A percentile compares a stretch with the other conserved stretches of the same genome.
Evolutionary conservation across 2,329 filamentous ascomycete genomes (phyloP).

Genomic region (Apiospora sp.): DNA sequence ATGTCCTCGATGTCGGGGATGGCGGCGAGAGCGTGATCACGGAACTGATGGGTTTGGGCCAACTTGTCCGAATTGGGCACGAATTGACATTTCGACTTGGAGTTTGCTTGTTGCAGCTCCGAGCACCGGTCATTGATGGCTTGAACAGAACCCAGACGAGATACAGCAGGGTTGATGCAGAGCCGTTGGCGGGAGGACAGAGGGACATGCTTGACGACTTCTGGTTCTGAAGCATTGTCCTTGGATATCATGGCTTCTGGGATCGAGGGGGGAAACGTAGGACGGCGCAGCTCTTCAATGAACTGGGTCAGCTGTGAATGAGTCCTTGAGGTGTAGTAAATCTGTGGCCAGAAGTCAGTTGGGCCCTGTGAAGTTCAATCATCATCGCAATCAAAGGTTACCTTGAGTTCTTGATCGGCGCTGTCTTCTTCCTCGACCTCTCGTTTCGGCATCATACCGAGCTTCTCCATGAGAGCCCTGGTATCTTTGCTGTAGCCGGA

Average conservation of each 20-base stretch:
- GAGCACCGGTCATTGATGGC: constrained; percentile 94
- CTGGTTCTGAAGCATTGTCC: constrained; percentile 44
- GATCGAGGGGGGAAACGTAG: constrained; percentile 78
- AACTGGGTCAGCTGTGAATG: constrained; percentile 94
- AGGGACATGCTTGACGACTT: constrained; percentile 80
- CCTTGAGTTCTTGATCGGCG: constrained; percentile 73
- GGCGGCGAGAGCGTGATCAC: constrained; percentile 83
- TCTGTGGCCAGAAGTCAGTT: constrained; percentile 49
- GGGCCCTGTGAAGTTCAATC: constrained; percentile 28
- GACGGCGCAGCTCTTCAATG: constrained; percentile 79
- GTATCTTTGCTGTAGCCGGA: constrained; percentile 78
- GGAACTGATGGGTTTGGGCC: constrained; percentile 77
- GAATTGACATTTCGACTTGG: constrained; percentile 75
- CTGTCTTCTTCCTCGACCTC: constrained; percentile 52
- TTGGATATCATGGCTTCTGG: constrained; percentile 49
- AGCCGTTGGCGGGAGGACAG: constrained; percentile 86
- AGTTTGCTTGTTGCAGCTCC: constrained; percentile 82
- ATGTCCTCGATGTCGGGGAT: constrained; percentile 95
- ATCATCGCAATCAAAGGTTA: constrained; percentile 39
- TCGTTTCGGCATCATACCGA: constrained; percentile 53
- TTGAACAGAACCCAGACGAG: constrained; percentile 71
- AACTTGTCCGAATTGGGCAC: constrained; percentile 81
- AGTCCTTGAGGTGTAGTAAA: constrained; percentile 92
- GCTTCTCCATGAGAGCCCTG: constrained; percentile 73
- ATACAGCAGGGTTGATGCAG: constrained; percentile 89